These are phyloP conservation scores for Flagelloscypha sp. DNA, from an alignment of 768 basidiomycete genomes.

Conservation along the genomic window DNA sequence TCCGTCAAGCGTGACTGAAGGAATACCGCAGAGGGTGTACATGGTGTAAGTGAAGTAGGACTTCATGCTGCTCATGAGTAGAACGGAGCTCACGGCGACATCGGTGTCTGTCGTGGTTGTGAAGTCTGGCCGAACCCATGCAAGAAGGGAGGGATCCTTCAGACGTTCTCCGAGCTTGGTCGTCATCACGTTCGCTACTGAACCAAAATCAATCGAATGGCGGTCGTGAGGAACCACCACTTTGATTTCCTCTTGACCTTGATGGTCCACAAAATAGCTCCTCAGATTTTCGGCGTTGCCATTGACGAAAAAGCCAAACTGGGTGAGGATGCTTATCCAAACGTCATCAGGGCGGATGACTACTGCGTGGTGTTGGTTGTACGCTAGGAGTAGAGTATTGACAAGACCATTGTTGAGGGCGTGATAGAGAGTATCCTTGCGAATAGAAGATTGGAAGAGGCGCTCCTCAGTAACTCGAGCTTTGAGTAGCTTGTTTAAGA, in stretches of 20 bases:
- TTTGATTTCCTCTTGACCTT: slow-evolving; percentile 15
- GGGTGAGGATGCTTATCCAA: slow-evolving; percentile 35
- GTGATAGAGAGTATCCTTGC: too few relatives aligned
- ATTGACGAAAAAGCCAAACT: slow-evolving; percentile 33
- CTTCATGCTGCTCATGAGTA: slow-evolving; percentile 36
- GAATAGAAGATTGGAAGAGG: too few relatives aligned
- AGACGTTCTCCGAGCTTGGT: slow-evolving; percentile 19
- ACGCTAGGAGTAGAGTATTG: slow-evolving; percentile 22
- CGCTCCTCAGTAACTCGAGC: too few relatives aligned
- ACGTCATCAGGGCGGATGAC: slow-evolving; percentile 43
- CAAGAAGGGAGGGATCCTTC: slow-evolving; percentile 21
- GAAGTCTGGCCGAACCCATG: slow-evolving; percentile 36
- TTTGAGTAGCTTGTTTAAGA: too few relatives aligned
- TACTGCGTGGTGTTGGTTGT: slow-evolving; percentile 28
- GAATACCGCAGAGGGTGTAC: slow-evolving; percentile 29
- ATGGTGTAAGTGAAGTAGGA: slow-evolving; percentile 30
- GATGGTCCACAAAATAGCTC: slow-evolving; percentile 20
- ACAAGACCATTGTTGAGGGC: slow-evolving; percentile 28
- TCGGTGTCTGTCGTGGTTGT: slow-evolving; percentile 35
- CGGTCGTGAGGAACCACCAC: slow-evolving; percentile 11
- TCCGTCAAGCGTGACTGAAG: slow-evolving; percentile 37
- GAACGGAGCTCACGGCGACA: slow-evolving; percentile 26
- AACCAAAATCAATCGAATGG: slow-evolving; percentile 15
- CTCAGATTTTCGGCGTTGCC: slow-evolving; percentile 26
- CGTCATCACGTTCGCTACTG: slow-evolving; percentile 18